Base-by-base conservation (phyloP, 2,329 filamentous ascomycete species). In the Cyclaneusma minus region DNA sequence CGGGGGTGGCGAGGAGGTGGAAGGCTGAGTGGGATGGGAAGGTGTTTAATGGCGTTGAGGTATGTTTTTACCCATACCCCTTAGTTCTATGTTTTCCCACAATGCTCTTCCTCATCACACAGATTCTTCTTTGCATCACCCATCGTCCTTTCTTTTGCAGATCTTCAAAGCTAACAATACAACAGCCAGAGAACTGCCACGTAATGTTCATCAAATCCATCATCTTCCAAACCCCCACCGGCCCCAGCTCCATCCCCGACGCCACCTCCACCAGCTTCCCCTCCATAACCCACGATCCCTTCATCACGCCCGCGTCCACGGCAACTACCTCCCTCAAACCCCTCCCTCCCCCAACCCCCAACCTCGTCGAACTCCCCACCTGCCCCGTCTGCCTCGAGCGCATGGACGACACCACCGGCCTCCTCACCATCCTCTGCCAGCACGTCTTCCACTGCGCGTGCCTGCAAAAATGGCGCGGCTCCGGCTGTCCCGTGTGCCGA, bases 381-480 rank as follows among this genome's bases (percentile, higher is more conserved):
- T 98, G 89, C 37, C 85, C 89, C 0, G 89, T 98, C 7, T 98
- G 89, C 39, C 64, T 98, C 4, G 89, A 98, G 50, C 76, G 87
- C 24, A 98, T 98, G 89, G 89, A 98, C 44, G 87, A 95, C 48
- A 94, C 85, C 1, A 91, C 84, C 0, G 89, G 89, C 0, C 61
- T 98, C 3, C 69, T 98, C 46, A 98, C 89, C 1, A 95, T 95
- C 21, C 75, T 91, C 16, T 98, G 89, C 47, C 87, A 95, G 44
- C 89, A 98, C 43, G 83, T 95, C 27, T 98, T 98, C 47, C 89
- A 98, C 49, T 95, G 89, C 47, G 85, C 77, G 2, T 98, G 89
- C 51, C 62, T 98, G 1, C 81, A 93, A 44, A 95, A 89, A 47
- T 98, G 89, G 89, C 82, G 81, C 45, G 85, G 87, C 4, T 79